Evolutionary conservation across 2,329 filamentous ascomycete species (phyloP).

Genomic region (Keithomyces neogunnii): DNA sequence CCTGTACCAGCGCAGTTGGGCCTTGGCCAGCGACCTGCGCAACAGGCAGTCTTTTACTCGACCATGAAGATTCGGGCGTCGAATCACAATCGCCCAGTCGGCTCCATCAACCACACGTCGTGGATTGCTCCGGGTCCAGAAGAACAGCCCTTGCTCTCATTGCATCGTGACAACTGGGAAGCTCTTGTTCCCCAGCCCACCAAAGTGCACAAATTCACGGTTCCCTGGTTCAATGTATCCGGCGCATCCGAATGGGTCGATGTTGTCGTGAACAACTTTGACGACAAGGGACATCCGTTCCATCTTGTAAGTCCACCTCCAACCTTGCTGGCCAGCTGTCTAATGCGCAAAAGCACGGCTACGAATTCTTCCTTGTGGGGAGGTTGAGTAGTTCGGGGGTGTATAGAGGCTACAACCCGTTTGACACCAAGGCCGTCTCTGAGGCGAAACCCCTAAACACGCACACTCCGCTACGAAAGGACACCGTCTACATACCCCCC

Average conservation of each 20-base stretch:
- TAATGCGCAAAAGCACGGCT: constrained; percentile 11
- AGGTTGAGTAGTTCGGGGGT: constrained; percentile 3
- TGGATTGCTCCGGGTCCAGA: constrained; percentile 8
- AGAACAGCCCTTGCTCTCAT: constrained; percentile 10
- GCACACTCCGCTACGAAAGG: constrained; percentile 21
- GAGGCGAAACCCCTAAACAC: constrained; percentile 4
- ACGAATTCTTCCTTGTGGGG: constrained; percentile 11
- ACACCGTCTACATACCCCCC: constrained; percentile 21
- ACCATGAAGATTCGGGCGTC: constrained; percentile 12
- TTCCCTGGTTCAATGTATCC: constrained; percentile 10
- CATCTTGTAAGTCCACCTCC: constrained; percentile 28
- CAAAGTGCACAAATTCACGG: constrained; percentile 7
- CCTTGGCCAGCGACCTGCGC: background rate
- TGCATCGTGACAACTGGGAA: constrained; percentile 9
- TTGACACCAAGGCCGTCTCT: constrained; percentile 3
- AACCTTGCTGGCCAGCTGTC: background rate
- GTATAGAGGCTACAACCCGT: constrained; percentile 10
- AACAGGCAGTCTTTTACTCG: constrained; percentile 13
- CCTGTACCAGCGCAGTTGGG: background rate
- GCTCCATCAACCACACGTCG: constrained; percentile 14
- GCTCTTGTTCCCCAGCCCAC: constrained; percentile 9
- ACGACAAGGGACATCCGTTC: constrained; percentile 40
- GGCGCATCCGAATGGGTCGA: constrained; percentile 31
- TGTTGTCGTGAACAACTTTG: constrained; percentile 40
- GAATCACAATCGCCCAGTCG: constrained; percentile 13